These are phyloP conservation scores for Aeschynomene evenia DNA, from an alignment of 306 rosid species.

Conservation along the genomic window DNA sequence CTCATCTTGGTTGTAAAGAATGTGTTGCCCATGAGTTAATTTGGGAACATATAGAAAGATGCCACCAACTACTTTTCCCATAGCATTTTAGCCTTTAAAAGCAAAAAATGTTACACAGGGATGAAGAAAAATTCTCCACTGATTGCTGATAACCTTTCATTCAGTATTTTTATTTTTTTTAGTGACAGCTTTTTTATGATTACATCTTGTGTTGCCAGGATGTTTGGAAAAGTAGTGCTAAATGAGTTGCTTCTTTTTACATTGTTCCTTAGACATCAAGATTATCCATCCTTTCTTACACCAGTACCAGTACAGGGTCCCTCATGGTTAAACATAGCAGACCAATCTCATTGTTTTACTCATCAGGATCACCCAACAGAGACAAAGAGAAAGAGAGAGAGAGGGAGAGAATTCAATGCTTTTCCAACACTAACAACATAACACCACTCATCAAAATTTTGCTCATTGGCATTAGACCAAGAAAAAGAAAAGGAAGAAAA, in stretches of 20 bases:
- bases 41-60: conserved; percentile 60
- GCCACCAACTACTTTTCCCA: conserved; percentile 54
- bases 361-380: conserved; percentile 13
- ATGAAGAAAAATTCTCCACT: conserved; percentile 74
- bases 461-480: conserved; percentile 23
- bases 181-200: conserved; percentile 57
- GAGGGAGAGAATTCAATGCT: conserved; percentile 9
- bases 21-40: conserved; percentile 45
- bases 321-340: conserved; percentile 37
- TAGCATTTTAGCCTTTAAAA: conserved; percentile 53
- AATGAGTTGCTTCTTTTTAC: conserved; percentile 49
- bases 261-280: conserved; percentile 37
- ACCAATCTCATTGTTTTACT: conserved; percentile 34
- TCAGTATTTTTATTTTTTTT: conserved; percentile 52
- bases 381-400: not conserved
- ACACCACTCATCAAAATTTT: conserved; percentile 24
- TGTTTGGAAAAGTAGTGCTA: conserved; percentile 44
- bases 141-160: conserved; percentile 56
- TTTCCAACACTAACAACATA: conserved; percentile 26
- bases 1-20: conserved; percentile 65
- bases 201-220: conserved; percentile 45
- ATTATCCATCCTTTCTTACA: conserved; percentile 37
- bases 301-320: conserved; percentile 40
- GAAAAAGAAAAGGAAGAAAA: conserved; percentile 28
- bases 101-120: conserved; percentile 46